Evolutionary conservation across 2,329 filamentous ascomycete species (phyloP).

Genomic region (Rhynchosporium secalis): DNA sequence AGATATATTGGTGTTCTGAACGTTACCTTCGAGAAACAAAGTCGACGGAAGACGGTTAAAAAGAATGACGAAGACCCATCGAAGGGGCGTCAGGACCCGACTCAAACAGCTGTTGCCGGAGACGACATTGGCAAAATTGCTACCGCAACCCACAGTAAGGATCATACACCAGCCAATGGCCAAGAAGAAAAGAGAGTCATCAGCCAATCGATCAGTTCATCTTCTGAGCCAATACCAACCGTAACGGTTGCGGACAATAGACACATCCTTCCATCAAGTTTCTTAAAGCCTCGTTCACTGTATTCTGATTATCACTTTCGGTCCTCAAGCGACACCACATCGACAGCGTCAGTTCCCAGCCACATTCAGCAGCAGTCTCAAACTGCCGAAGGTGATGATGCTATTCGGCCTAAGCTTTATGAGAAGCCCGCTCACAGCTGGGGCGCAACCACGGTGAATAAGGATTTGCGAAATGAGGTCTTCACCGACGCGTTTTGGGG

Average conservation of each 20-base stretch:
- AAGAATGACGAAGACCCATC: conserved; percentile 49
- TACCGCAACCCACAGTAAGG: neutral
- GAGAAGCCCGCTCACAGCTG: conserved; percentile 67
- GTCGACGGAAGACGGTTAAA: conserved; percentile 61
- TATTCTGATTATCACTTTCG: conserved; percentile 35
- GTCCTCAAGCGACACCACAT: conserved; percentile 29
- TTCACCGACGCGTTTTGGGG: conserved; percentile 90
- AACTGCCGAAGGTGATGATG: neutral
- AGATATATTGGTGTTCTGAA: conserved; percentile 97
- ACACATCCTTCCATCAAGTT: conserved; percentile 84
- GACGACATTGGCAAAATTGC: neutral
- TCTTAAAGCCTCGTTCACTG: conserved; percentile 64
- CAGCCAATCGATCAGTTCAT: conserved; percentile 73
- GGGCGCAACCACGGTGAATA: conserved; percentile 91
- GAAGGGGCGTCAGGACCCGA: conserved; percentile 21
- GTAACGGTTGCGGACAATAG: conserved; percentile 93
- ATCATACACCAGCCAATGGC: conserved; percentile 11
- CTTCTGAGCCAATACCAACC: conserved; percentile 70
- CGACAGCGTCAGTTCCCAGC: conserved; percentile 41
- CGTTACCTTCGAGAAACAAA: conserved; percentile 86
- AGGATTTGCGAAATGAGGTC: conserved; percentile 83
- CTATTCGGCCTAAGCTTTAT: conserved; percentile 48
- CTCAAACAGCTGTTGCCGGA: conserved; percentile 35
- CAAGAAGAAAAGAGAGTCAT: conserved; percentile 49
- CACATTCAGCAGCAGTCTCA: conserved; percentile 25